Evolutionary conservation across 805 yeast species (phyloP).

Genomic region (Lachancea sp.): DNA sequence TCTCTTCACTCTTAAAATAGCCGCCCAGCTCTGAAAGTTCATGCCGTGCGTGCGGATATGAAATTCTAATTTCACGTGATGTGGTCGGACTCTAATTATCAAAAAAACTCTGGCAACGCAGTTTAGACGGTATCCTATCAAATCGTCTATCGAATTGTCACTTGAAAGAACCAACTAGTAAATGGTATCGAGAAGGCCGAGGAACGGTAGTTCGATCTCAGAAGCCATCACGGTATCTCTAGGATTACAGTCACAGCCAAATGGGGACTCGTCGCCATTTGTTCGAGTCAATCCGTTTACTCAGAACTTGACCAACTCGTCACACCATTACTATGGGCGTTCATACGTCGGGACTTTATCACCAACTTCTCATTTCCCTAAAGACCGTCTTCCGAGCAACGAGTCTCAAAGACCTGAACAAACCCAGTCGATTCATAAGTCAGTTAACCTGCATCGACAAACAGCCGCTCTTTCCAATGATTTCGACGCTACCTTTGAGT

Average conservation of each 20-base stretch:
- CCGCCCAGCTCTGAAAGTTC: no score
- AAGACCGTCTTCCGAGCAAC: constrained; percentile 2
- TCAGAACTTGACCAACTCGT: background rate
- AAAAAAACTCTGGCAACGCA: background rate
- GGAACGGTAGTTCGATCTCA: constrained; percentile 18
- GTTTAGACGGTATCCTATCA: no score
- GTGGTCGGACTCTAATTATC: no score
- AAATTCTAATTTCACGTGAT: no score
- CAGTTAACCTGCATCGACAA: constrained; percentile 27
- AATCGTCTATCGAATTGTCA: no score
- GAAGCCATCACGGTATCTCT: constrained; percentile 30
- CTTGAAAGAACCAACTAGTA: background rate
- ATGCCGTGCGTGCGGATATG: no score
- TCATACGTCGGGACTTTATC: constrained; percentile 27
- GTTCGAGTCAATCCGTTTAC: constrained; percentile 3
- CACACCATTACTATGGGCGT: constrained; percentile 22
- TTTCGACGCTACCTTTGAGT: constrained; percentile 16
- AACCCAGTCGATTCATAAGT: constrained; percentile 20
- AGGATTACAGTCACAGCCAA: constrained; percentile 23
- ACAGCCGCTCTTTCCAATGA: constrained; percentile 31
- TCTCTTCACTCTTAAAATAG: no score
- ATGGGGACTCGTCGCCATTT: background rate
- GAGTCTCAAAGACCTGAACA: constrained; percentile 5
- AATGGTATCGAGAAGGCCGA: constrained; percentile 5
- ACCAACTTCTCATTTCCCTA: constrained; percentile 14